Evolutionary conservation across 2,329 filamentous ascomycete genomes (phyloP).

Genomic region (Monosporascus cannonballus): DNA sequence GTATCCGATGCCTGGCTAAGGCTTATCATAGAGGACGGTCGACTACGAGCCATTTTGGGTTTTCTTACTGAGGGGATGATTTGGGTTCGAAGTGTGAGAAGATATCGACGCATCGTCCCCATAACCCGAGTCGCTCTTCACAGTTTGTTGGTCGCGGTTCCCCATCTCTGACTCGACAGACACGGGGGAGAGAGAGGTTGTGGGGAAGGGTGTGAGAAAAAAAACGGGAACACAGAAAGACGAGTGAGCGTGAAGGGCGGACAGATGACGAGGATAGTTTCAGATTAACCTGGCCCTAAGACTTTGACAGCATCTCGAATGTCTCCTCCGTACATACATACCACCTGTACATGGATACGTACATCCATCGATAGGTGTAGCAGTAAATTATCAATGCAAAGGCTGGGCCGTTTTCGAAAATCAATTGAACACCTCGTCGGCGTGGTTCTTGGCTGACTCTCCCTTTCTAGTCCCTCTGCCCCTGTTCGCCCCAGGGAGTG

Average conservation of each 20-base stretch:
- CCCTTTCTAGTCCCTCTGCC: not conserved
- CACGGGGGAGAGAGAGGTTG: slow-evolving; percentile 10
- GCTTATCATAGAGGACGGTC: not conserved
- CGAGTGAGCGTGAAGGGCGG: slow-evolving; percentile 1
- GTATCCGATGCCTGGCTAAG: slow-evolving; percentile 3
- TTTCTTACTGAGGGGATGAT: slow-evolving; percentile 27
- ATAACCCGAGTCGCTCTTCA: slow-evolving; percentile 29
- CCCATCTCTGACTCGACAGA: slow-evolving; percentile 29
- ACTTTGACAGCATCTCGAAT: not conserved
- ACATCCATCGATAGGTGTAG: not conserved
- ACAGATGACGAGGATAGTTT: not conserved
- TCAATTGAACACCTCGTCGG: too few relatives aligned
- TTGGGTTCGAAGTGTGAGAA: slow-evolving; percentile 21
- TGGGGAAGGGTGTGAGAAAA: slow-evolving; percentile 4
- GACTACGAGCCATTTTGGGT: not conserved
- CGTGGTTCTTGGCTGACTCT: too few relatives aligned
- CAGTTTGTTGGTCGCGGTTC: slow-evolving; percentile 27
- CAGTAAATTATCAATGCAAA: too few relatives aligned
- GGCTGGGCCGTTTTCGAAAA: too few relatives aligned
- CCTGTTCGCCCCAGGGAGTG: not conserved
- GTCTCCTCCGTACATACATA: not conserved
- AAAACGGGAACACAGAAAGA: slow-evolving; percentile 13
- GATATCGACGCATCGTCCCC: slow-evolving; percentile 27
- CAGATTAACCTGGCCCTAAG: not conserved
- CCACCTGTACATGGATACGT: not conserved